Evolutionary conservation across 2,329 filamentous ascomycete genomes (phyloP).

Genomic region (Thelonectria blattea): DNA sequence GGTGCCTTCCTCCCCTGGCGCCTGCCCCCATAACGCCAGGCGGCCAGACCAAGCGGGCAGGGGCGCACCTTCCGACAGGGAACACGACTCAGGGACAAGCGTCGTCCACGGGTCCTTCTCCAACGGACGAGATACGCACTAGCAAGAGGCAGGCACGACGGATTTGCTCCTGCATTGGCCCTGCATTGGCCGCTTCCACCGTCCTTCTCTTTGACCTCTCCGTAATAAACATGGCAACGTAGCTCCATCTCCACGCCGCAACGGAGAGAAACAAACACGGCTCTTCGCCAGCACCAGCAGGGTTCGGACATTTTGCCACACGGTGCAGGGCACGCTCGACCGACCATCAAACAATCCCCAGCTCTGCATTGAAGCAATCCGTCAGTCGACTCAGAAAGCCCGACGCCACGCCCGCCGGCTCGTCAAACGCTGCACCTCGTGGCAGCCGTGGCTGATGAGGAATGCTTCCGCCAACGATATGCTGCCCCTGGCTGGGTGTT

Average conservation of each 20-base stretch:
- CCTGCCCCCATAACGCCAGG: background rate
- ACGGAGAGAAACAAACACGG: conserved; percentile 16
- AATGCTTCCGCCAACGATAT: background rate
- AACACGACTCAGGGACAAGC: conserved; percentile 34
- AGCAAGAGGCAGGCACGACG: background rate
- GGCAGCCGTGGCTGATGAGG: background rate
- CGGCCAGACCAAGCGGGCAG: background rate
- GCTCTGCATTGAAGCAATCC: background rate
- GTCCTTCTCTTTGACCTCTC: conserved; percentile 13
- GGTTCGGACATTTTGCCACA: conserved; percentile 15
- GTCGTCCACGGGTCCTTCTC: conserved; percentile 6
- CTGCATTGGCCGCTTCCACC: conserved; percentile 24
- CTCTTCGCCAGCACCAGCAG: conserved; percentile 9
- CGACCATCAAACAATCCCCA: conserved; percentile 3
- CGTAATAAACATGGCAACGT: background rate
- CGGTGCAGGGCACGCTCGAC: conserved; percentile 5
- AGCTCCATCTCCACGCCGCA: background rate
- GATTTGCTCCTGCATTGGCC: conserved; percentile 26
- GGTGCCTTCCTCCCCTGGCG: background rate
- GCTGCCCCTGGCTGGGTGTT: conserved; percentile 1
- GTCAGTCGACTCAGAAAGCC: background rate
- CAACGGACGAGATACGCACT: conserved; percentile 3
- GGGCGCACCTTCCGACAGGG: conserved; percentile 24
- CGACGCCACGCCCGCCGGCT: background rate
- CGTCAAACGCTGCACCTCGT: background rate